Conservation (phyloP, 164 flowering plant genomes). For the Tinospora cordifolia region DNA sequence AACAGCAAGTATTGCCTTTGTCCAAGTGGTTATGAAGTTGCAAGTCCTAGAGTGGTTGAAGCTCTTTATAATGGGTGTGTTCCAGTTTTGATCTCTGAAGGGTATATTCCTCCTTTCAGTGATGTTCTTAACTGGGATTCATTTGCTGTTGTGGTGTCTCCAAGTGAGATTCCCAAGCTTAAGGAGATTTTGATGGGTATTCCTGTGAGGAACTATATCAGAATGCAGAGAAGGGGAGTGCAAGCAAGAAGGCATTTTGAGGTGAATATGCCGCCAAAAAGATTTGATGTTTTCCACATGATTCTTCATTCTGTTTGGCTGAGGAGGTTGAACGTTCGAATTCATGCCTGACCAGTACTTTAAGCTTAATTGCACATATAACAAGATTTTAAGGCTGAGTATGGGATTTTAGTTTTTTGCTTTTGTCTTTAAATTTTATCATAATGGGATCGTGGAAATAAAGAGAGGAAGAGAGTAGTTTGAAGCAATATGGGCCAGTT, state of each 20-base stretch:
- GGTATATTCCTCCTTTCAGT: not conserved
- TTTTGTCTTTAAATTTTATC: no score
- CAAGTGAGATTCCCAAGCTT: conserved; percentile 7
- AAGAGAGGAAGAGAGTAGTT: no score
- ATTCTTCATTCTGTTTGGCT: not conserved
- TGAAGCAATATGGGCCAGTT: no score
- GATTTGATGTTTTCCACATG: conserved; percentile 7
- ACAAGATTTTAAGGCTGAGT: no score
- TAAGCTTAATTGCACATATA: no score
- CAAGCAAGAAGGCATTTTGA: conserved; percentile 5
- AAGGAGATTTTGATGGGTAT: conserved; percentile 3
- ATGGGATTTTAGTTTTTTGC: no score
- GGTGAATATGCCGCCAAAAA: not conserved
- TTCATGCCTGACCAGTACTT: not conserved
- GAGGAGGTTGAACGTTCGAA: not conserved
- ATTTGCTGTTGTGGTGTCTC: not conserved
- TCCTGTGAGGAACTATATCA: not conserved
- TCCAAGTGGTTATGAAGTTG: not conserved
- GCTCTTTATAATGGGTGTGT: conserved; percentile 4
- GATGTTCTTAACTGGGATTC: conserved; percentile 2
- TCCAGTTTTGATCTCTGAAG: conserved; percentile 3
- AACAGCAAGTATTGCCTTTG: conserved; percentile 1
- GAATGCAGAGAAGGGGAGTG: conserved; percentile 4
- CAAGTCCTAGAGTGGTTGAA: not conserved
- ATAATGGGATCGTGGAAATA: no score